Base-by-base conservation (phyloP, 352 stramenopile species). In the Pythium brachiatum region DNA sequence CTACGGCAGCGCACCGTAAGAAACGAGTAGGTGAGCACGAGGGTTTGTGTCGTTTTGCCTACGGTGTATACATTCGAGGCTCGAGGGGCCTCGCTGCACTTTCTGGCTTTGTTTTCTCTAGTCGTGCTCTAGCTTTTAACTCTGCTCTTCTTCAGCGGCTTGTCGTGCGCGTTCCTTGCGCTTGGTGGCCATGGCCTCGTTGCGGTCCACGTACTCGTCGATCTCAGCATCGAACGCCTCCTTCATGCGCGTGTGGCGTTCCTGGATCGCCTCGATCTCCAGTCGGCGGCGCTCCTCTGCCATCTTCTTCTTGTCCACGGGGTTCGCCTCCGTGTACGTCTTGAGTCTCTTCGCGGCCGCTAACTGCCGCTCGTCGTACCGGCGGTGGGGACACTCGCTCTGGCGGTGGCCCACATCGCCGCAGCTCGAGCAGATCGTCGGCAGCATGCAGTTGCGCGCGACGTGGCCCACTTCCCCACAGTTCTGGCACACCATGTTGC, bases 341-440 rank as follows among this genome's bases (percentile, higher is more conserved):
- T 54, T 52, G 54, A 36, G n/a, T n/a, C 29, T 53, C 60, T 74
- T 62, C 61, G 58, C 65, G 53, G 52, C 15, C 7, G 18, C 13
- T 21, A 81, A 59, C 21, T 86, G 73, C 6, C 81, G 66, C 1
- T 64, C 52, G 25, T 61, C 57, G 13, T 73, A 76, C 15, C 55
- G 64, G 5, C 44, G 61, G 58, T 74, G 78, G 29, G 70, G 73
- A 68, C 85, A 94, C 51, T 89, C 70, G 59, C 51, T 50, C 23
- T 62, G 61, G 23, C 62, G 64, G 66, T 94, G 85, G 36, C 83
- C 84, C 15, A 94, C 65, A 43, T 78, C 83, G 48, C 85, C 85
- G 55, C 85, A 94, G 64, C 88, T 88, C 51, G 76, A 79, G 75
- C 85, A 94, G 70, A 94, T 92, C 47, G 70, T 58, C 6, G 85